These are phyloP conservation scores for Piper betle DNA, from an alignment of 164 flowering plant species.

Conservation along the genomic window DNA sequence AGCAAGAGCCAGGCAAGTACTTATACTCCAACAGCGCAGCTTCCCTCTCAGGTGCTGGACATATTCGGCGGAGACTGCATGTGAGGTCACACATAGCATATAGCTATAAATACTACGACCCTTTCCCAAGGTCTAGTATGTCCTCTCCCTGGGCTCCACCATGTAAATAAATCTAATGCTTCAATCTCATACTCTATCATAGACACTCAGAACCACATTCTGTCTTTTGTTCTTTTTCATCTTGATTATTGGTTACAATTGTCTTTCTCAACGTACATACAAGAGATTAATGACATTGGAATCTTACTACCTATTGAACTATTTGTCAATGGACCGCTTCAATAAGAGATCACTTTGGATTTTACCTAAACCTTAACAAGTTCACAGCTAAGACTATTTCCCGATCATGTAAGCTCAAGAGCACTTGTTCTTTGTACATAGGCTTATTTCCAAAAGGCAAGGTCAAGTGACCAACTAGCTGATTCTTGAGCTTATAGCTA, in stretches of 20 bases:
- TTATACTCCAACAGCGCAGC: background rate
- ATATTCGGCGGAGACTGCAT: slow-evolving; percentile 31
- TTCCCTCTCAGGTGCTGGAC: slow-evolving; percentile 19
- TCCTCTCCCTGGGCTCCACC: slow-evolving; percentile 4
- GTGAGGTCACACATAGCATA: slow-evolving; percentile 22
- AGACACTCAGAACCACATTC: background rate
- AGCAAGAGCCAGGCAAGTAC: too few relatives aligned
- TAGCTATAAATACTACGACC: slow-evolving; percentile 17
- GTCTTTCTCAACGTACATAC: background rate
- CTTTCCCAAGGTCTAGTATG: slow-evolving; percentile 18
- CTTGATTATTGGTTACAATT: background rate
- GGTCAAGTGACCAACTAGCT: background rate
- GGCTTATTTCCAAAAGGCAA: background rate
- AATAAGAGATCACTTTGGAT: background rate
- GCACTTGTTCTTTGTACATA: background rate
- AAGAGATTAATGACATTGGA: background rate
- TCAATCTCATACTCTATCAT: background rate
- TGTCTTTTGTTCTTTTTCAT: background rate
- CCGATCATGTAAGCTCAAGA: background rate
- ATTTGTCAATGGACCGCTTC: background rate
- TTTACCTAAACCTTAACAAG: background rate
- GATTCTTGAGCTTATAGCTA: background rate
- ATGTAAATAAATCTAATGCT: slow-evolving; percentile 1
- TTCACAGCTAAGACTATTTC: background rate
- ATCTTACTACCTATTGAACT: background rate